Base-by-base conservation (phyloP, 306 rosid species). In the Cicer judaicum region DNA sequence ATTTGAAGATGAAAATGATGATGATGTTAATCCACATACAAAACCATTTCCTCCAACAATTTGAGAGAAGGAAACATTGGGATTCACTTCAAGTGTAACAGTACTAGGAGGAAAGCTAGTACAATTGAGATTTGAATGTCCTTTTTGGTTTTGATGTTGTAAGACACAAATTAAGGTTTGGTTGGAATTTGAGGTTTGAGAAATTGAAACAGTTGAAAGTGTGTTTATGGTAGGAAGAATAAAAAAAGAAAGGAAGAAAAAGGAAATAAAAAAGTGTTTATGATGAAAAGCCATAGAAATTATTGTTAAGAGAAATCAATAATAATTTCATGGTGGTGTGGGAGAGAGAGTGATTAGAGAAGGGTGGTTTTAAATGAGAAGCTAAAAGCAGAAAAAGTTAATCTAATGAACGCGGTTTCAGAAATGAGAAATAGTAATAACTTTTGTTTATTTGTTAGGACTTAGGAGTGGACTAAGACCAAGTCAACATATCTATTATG, bases 31-130 rank as follows among this genome's bases (percentile, higher is more conserved):
- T 5, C 83, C 90, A 61, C 96, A 94, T 1, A 91, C 2, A 62
- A 90, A 94, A 8, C 90, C 95, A 47, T 86, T 24, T 63, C 98
- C 98, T 9, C 88, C 87, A 3, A 85, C 96, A 57, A 89, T 78
- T 65, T 83, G 88, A 8, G 87, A 77, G 56, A 71, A 88, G 2
- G 91, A 78, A 38, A 46, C 14, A 12, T 64, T 78, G 14, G 86
- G 49, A 59, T 39, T 61, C 1, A 73, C 2, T 16, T 69, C 67
- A 63, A 86, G 78, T 29, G 5, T 74, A 63, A 78, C 63, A 62
- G 13, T 62, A 49, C 79, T 81, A 5, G 68, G 29, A 14, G 92
- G 89, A 16, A 88, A 89, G 64, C 80, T 80, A 0, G 90, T 86
- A 64, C 98, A 94, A 52, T 87, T 90, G 14, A 88, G 86, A 70